Base-by-base conservation (phyloP, 306 rosid species). In the Adenanthera pavonina region DNA sequence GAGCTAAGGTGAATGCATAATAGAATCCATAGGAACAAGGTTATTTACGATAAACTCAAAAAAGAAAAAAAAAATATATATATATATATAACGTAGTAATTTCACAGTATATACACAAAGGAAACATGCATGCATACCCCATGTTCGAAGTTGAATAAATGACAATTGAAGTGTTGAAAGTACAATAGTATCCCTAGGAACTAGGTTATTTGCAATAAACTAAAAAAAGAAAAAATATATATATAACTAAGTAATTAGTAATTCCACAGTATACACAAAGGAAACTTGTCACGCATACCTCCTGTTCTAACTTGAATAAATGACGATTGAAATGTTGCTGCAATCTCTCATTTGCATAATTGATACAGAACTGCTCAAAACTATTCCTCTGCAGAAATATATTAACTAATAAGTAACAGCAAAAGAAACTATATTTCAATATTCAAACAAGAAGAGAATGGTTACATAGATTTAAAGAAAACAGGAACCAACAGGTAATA, bases 271-370 rank as follows among this genome's bases (percentile, higher is more conserved):
- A 56, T n/a, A 43, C 73, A 56, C 43, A 62, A 78, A 78, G 59
- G 62, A 66, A 38, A 51, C 19, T 41, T 49, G 47, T n/a, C 57
- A 38, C 76, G 7, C 76, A 61, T 96, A 96, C 99, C 97, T 96
- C 99, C 83, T 96, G 99, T 87, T 96, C 99, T 72, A 96, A 81
- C 89, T 96, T 96, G 89, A 96, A 96, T 76, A 96, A 87, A 87
- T 96, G 99, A 76, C 99, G 99, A 81, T 96, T 96, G 85, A 96
- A 96, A 84, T 96, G 99, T 62, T 96, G 99, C 78, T 96, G 99
- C 82, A 96, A 77, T 89, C 99, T 89, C 86, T 96, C 99, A 72
- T 96, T 96, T 67, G 99, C 99, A 87, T 96, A 96, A 86, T 96
- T 96, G 76, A 96, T 96, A 89, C 99, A 95, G 89, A 95, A 95